Conservation (phyloP, 352 stramenopile species). For the Phytophthora agathidicida region DNA sequence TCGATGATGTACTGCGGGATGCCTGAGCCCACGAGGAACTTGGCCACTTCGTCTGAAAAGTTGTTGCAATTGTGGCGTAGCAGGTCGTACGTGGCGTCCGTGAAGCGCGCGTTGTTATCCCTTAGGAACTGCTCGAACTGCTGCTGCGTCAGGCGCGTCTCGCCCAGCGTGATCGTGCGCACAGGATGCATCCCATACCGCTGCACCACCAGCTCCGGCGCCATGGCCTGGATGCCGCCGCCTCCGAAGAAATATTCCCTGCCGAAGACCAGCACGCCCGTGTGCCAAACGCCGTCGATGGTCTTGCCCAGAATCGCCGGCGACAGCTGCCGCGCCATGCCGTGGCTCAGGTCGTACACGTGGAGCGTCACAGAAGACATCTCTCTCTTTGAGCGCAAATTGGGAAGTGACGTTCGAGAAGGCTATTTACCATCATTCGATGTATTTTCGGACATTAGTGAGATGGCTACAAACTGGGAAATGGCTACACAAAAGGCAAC, state of each 20-base stretch:
- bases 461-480: too few relatives aligned
- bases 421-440: constrained; percentile 20
- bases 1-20: constrained; percentile 93
- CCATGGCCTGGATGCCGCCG: constrained; percentile 90
- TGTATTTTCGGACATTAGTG: too few relatives aligned
- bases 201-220: constrained; percentile 65
- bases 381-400: constrained; percentile 3
- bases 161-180: constrained; percentile 77
- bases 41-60: constrained; percentile 92
- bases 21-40: constrained; percentile 84
- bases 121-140: constrained; percentile 89
- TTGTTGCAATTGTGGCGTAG: constrained; percentile 98
- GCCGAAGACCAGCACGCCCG: constrained; percentile 78
- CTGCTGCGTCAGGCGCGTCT: constrained; percentile 68
- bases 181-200: constrained; percentile 90
- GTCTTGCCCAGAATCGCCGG: constrained; percentile 91
- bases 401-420: constrained; percentile 28
- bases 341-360: constrained; percentile 96
- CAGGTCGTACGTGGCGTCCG: constrained; percentile 92
- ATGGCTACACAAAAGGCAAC: constrained; percentile 15
- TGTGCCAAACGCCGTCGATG: constrained; percentile 95
- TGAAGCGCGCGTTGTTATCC: constrained; percentile 84
- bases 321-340: constrained; percentile 91
- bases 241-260: constrained; percentile 96
- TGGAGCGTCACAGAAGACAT: constrained; percentile 82